Evolutionary conservation across 495 filamentous ascomycete species (phyloP).

Genomic region (Penicillium mononematosum): DNA sequence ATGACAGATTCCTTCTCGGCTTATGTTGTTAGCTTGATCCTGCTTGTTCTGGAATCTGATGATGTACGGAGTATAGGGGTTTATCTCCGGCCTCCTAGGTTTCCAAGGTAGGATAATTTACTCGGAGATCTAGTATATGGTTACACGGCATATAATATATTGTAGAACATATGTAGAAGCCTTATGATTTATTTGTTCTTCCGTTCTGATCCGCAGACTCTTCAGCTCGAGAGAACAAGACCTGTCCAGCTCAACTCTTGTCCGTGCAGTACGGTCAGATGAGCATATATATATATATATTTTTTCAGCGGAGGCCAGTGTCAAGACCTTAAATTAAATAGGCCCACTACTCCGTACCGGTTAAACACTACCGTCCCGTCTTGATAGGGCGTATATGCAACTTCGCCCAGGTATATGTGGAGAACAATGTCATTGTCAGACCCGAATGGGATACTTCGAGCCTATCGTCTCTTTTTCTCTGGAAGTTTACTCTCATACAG

Average conservation of each 20-base stretch:
- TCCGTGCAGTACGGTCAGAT: slow-evolving; percentile 3
- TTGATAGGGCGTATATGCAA: neutral
- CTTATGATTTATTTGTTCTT: neutral
- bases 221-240: slow-evolving; percentile 1
- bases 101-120: neutral
- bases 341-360: slow-evolving; percentile 6
- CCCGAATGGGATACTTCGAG: neutral
- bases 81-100: neutral
- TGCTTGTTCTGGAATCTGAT: neutral
- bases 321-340: slow-evolving; percentile 5
- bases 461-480: neutral
- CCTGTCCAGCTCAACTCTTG: neutral
- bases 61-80: neutral
- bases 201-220: slow-evolving; percentile 2
- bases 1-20: neutral
- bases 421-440: slow-evolving; percentile 1
- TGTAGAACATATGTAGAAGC: neutral
- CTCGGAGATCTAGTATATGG: neutral
- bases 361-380: neutral
- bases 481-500: neutral
- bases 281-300: neutral
- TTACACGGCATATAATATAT: neutral
- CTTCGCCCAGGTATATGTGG: neutral
- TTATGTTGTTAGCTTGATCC: neutral
- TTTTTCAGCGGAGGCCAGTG: neutral